Conservation (phyloP, 352 stramenopile genomes). For the Phytophthora europaea region DNA sequence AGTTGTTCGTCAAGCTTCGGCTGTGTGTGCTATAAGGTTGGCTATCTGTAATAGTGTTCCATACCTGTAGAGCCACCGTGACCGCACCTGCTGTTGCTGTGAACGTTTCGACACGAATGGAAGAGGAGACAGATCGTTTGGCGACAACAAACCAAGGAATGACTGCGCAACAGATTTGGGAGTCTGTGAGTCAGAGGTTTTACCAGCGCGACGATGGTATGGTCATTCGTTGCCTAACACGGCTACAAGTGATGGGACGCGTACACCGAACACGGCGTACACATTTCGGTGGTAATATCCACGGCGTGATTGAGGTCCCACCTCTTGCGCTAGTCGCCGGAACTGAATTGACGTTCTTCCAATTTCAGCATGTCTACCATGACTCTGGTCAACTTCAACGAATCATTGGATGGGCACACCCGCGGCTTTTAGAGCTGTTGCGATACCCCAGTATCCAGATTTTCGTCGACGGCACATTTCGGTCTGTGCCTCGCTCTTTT, state of each 20-base stretch:
- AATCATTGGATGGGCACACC: neutral
- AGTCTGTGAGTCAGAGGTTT: neutral
- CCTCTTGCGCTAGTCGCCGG: neutral
- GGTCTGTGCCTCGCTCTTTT: slow-evolving; percentile 4
- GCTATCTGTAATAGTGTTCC: neutral
- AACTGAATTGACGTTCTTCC: neutral
- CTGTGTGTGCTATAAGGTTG: neutral
- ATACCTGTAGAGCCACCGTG: neutral
- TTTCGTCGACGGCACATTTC: slow-evolving; percentile 3
- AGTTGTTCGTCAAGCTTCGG: neutral
- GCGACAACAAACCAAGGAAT: neutral
- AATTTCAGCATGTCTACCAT: slow-evolving; percentile 8
- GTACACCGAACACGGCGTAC: neutral
- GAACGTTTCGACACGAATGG: neutral
- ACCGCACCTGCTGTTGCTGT: neutral
- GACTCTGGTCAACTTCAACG: neutral
- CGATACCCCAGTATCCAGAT: neutral
- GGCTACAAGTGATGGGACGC: neutral
- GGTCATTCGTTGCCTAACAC: neutral
- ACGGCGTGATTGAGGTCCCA: neutral
- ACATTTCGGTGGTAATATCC: neutral
- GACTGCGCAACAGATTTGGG: neutral
- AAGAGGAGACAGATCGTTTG: neutral
- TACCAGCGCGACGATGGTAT: neutral
- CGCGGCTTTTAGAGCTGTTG: neutral